phyloP scores from a whole-genome alignment of 2,329 filamentous ascomycete genomes.

The Periconia macrospinosa region DNA sequence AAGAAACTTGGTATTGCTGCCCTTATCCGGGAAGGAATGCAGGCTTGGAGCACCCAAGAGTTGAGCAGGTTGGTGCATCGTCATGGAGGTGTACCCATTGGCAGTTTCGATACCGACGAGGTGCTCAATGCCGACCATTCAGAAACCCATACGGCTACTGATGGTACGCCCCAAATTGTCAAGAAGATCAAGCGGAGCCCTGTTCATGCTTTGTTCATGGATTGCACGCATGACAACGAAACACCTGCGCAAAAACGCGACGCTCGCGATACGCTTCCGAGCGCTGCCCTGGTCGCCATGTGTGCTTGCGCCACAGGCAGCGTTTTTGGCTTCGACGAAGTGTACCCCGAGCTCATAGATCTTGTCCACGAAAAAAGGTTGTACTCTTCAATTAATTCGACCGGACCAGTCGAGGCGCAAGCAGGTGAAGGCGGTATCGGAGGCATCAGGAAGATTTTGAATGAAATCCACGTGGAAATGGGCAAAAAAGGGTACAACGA shows the following conservation, averaged over 20 bases:
- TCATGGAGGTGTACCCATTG: constrained; percentile 91
- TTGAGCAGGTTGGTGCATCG: constrained; percentile 90
- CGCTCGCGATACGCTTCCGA: constrained; percentile 89
- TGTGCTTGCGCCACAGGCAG: constrained; percentile 92
- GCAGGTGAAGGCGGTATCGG: constrained; percentile 83
- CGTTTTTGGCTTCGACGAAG: constrained; percentile 97
- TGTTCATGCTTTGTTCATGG: constrained; percentile 95
- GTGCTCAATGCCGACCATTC: constrained; percentile 64
- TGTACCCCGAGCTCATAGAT: constrained; percentile 92
- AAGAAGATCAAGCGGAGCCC: constrained; percentile 83
- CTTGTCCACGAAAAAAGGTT: constrained; percentile 84
- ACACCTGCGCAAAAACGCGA: constrained; percentile 93
- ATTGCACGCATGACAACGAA: constrained; percentile 98
- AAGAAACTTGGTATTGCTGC: constrained; percentile 89
- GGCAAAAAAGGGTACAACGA: constrained; percentile 93
- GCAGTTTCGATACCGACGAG: constrained; percentile 94
- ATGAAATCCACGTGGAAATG: constrained; percentile 94
- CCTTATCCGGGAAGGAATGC: constrained; percentile 96
- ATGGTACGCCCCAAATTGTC: constrained; percentile 63
- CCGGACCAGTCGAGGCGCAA: constrained; percentile 62
- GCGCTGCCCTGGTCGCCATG: constrained; percentile 93
- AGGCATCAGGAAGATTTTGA: constrained; percentile 86
- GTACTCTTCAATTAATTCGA: constrained; percentile 78
- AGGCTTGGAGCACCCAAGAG: constrained; percentile 93
- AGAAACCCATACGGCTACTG: constrained; percentile 26